Conservation (phyloP, 163 green algal species). For the Scenedesmus sp. region DNA sequence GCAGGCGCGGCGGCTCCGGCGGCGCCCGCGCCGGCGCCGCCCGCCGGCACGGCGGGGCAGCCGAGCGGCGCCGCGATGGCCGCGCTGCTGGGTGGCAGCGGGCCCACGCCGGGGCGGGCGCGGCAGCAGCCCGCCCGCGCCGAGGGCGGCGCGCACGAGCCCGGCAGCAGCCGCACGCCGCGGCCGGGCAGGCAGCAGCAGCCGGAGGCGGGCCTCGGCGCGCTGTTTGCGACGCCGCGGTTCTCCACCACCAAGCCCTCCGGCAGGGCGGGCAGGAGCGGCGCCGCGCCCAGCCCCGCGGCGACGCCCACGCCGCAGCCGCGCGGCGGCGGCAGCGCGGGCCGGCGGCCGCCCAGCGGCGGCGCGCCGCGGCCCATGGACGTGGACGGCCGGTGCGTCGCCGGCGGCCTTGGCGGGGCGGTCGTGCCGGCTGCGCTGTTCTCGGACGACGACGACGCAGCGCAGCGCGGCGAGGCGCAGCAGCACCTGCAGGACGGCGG, state of each 20-base stretch:
- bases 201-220: not conserved
- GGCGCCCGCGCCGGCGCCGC: not conserved
- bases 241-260: conserved; percentile 6
- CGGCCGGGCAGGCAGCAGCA: not conserved
- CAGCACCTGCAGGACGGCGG: not conserved
- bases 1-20: not conserved
- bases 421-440: conserved; percentile 6
- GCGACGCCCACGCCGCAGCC: too few relatives aligned
- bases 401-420: not conserved
- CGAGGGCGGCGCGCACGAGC: too few relatives aligned
- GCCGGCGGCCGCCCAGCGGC: too few relatives aligned
- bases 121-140: too few relatives aligned
- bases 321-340: too few relatives aligned
- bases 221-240: too few relatives aligned
- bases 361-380: too few relatives aligned
- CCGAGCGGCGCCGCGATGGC: not conserved
- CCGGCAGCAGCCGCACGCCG: not conserved
- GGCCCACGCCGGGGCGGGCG: too few relatives aligned
- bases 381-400: not conserved
- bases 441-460: not conserved
- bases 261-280: not conserved
- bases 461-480: not conserved
- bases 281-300: not conserved
- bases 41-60: not conserved
- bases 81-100: too few relatives aligned